Evolutionary conservation across 208 protist species (phyloP).

Genomic region (Crithidia bombi): DNA sequence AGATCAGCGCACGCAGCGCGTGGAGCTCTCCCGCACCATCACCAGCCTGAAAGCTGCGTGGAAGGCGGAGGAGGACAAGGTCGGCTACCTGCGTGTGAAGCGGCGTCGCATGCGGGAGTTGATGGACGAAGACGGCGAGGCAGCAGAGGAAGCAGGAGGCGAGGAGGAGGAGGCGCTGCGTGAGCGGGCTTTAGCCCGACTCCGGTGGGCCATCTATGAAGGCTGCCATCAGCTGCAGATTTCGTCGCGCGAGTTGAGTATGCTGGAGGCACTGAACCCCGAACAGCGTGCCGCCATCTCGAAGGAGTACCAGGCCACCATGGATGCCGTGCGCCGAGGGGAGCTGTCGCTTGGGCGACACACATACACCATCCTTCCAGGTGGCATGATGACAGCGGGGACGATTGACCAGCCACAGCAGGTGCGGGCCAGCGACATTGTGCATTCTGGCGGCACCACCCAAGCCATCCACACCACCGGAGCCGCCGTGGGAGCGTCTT

Average conservation of each 20-base stretch:
- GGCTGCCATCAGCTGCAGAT: slow-evolving; percentile 84
- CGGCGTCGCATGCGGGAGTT: slow-evolving; percentile 75
- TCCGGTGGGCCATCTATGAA: slow-evolving; percentile 81
- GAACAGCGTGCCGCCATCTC: slow-evolving; percentile 68
- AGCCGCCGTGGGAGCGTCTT: no score
- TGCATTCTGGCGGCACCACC: slow-evolving; percentile 21
- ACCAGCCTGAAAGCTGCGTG: slow-evolving; percentile 49
- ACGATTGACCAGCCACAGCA: slow-evolving; percentile 54
- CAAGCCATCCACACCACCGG: background rate
- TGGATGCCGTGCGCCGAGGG: slow-evolving; percentile 74
- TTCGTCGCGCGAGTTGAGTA: slow-evolving; percentile 71
- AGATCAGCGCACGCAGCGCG: slow-evolving; percentile 78
- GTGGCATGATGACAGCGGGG: slow-evolving; percentile 71
- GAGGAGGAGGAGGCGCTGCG: slow-evolving; percentile 88
- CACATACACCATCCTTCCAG: slow-evolving; percentile 89
- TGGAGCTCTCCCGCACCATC: slow-evolving; percentile 73
- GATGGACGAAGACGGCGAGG: slow-evolving; percentile 68
- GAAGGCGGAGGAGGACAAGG: slow-evolving; percentile 56
- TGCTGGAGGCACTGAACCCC: slow-evolving; percentile 67
- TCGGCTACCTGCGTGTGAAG: slow-evolving; percentile 70
- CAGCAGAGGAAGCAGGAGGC: slow-evolving; percentile 55
- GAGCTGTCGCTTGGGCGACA: slow-evolving; percentile 73
- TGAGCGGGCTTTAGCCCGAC: slow-evolving; percentile 59
- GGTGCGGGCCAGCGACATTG: slow-evolving; percentile 32
- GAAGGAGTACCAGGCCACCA: slow-evolving; percentile 61